A percentile compares a stretch with the other conserved stretches of the same genome.
Evolutionary conservation across 2,329 filamentous ascomycete species (phyloP).

Genomic region (Penicillium sp.): DNA sequence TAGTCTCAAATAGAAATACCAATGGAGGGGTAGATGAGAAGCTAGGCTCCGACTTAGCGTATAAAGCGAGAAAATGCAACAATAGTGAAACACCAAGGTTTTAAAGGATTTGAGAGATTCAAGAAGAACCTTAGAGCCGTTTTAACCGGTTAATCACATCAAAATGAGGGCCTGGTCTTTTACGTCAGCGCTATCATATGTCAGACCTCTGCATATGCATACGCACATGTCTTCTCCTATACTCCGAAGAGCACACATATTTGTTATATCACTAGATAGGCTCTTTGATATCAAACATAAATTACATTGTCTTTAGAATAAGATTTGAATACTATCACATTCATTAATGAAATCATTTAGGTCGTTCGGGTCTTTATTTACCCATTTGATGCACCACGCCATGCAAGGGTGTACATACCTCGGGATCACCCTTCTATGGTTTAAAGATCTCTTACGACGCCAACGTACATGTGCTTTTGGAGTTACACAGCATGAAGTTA

Average conservation of each 20-base stretch:
- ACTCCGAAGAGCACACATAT: neutral
- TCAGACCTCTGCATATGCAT: neutral
- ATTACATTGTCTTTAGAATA: neutral
- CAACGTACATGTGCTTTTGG: neutral
- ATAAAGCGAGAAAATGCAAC: neutral
- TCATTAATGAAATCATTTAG: neutral
- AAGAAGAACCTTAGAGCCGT: neutral
- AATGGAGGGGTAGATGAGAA: no score
- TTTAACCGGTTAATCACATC: neutral
- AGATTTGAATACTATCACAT: neutral
- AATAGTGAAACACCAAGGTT: neutral
- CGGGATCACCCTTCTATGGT: constrained; percentile 18
- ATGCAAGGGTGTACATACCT: constrained; percentile 9
- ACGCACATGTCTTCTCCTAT: neutral
- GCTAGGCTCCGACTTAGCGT: neutral
- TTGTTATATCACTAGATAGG: neutral
- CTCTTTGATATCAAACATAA: neutral
- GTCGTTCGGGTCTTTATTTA: constrained; percentile 10
- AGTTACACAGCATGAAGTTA: neutral
- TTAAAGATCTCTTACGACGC: constrained; percentile 14
- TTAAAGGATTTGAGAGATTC: neutral
- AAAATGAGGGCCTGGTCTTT: constrained; percentile 7
- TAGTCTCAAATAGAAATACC: constrained; percentile 14
- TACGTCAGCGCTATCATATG: constrained; percentile 23
- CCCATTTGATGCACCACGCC: constrained; percentile 18